phyloP scores from a whole-genome alignment of 2,329 filamentous ascomycete genomes.

The Aspergillus bombycis region DNA sequence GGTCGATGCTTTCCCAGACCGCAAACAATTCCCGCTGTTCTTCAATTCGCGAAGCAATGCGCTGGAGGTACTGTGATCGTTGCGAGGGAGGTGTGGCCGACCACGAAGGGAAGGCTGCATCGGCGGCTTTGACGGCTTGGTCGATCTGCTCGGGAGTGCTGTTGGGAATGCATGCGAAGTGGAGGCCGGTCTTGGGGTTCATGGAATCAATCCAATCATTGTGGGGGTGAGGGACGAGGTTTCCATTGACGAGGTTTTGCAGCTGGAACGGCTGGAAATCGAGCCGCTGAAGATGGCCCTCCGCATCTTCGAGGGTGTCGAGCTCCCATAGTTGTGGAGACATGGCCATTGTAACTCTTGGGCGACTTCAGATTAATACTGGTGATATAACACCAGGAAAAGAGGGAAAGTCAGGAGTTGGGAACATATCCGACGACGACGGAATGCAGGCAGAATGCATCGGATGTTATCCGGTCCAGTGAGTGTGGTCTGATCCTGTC shows the following conservation, averaged over 20 bases:
- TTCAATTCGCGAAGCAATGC: slow-evolving; percentile 17
- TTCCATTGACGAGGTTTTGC: slow-evolving; percentile 14
- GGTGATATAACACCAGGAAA: background rate
- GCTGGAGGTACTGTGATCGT: slow-evolving; percentile 16
- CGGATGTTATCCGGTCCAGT: slow-evolving; percentile 1
- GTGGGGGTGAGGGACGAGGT: background rate
- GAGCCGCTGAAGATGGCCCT: slow-evolving; percentile 7
- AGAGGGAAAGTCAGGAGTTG: background rate
- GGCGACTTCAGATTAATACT: background rate
- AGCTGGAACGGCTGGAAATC: slow-evolving; percentile 14
- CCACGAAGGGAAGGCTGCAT: slow-evolving; percentile 19
- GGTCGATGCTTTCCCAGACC: slow-evolving; percentile 23
- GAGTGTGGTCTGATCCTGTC: background rate
- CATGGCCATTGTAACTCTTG: background rate
- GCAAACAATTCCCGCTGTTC: slow-evolving; percentile 19
- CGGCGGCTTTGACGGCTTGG: slow-evolving; percentile 19
- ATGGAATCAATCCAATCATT: slow-evolving; percentile 3
- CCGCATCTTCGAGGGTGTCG: slow-evolving; percentile 12
- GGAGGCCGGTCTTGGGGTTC: slow-evolving; percentile 16
- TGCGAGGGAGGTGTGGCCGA: slow-evolving; percentile 16
- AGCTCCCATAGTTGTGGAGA: slow-evolving; percentile 12
- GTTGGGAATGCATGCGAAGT: slow-evolving; percentile 14
- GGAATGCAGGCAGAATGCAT: background rate
- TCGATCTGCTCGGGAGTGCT: slow-evolving; percentile 15
- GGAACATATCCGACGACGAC: background rate